Base-by-base conservation (phyloP, 2,329 filamentous ascomycete genomes). In the Pseudogymnoascus destructans region DNA sequence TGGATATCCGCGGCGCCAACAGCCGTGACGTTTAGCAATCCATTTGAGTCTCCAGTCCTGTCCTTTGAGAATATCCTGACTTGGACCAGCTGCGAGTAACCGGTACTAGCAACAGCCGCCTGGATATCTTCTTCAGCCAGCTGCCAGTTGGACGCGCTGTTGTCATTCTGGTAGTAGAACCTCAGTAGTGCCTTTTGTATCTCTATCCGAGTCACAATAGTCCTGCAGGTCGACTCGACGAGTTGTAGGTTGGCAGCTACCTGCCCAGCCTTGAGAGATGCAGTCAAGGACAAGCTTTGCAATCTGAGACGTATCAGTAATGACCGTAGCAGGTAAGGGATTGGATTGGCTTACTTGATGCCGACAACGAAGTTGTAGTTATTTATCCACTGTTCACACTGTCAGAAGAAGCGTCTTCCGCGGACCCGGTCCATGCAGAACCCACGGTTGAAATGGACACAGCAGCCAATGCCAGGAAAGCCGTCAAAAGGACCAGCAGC, bases 181-280 rank as follows among this genome's bases (percentile, higher is more conserved):
- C 69, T 64, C 57, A 66, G 63, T 30, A 86, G 69, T 4, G 78
- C 74, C 13, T 72, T 59, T 65, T 86, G 82, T 15, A 86, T 71
- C 19, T 85, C 68, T 17, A 85, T 70, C 60, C 83, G 76, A 0
- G 87, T 90, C 5, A 85, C 76, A 46, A 93, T 85, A 58, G 86
- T 85, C 58, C 78, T 76, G 67, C 84, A 86, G 60, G 83, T 85
- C 30, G 86, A 86, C 72, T 90, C 81, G 64, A 95, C 81, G 57
- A 95, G 78, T 57, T 88, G 77, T 58, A 96, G 79, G 68, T 89
- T 87, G 57, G 88, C 85, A 5, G 86, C 77, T 62, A 96, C 79
- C 68, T 92, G 86, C 27, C 87, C 84, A 17, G 90, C 86, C 71
- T 95, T 95, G 68, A 95, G 82, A 2, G 87, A 90, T 5, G 91